phyloP scores from a whole-genome alignment of 768 basidiomycete species.

The Kwoniella bestiolae region DNA sequence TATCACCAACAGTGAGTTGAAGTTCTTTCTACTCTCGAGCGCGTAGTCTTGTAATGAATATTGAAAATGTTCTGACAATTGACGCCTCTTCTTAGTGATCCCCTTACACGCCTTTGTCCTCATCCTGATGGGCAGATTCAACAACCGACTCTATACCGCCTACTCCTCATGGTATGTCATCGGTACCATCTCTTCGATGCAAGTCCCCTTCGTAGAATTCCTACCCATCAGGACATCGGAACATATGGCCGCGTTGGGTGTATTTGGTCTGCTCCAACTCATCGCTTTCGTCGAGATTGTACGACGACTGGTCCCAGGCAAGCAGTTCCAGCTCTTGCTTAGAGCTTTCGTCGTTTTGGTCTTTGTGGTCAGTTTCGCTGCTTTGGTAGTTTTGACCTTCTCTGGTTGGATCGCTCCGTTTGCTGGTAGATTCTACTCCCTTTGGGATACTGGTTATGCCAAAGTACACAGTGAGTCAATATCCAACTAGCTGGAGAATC shows the following conservation, averaged over 20 bases:
- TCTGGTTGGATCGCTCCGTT: slow-evolving; percentile 96
- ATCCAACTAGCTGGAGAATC: no score
- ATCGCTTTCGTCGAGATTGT: slow-evolving; percentile 91
- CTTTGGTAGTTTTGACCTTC: slow-evolving; percentile 80
- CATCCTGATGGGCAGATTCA: slow-evolving; percentile 94
- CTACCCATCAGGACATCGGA: slow-evolving; percentile 96
- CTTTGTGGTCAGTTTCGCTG: slow-evolving; percentile 72
- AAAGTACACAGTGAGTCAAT: slow-evolving; percentile 76
- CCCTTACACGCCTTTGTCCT: slow-evolving; percentile 94
- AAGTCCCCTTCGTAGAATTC: slow-evolving; percentile 99
- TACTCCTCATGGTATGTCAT: slow-evolving; percentile 99
- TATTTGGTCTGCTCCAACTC: slow-evolving; percentile 95
- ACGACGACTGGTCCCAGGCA: slow-evolving; percentile 82
- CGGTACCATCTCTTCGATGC: slow-evolving; percentile 96
- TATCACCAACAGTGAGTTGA: slow-evolving; percentile 81
- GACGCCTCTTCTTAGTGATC: no score
- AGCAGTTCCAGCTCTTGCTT: slow-evolving; percentile 86
- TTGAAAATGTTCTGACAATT: no score
- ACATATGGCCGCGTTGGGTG: slow-evolving; percentile 97
- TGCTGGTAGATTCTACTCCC: slow-evolving; percentile 99
- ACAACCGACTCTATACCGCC: slow-evolving; percentile 85
- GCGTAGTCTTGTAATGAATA: background rate
- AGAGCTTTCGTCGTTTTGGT: slow-evolving; percentile 69
- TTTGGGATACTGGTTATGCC: slow-evolving; percentile 99
- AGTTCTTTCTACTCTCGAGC: background rate